Conservation (phyloP, 225 moss, liverwort and hornwort species). For the Polytrichum formosum region DNA sequence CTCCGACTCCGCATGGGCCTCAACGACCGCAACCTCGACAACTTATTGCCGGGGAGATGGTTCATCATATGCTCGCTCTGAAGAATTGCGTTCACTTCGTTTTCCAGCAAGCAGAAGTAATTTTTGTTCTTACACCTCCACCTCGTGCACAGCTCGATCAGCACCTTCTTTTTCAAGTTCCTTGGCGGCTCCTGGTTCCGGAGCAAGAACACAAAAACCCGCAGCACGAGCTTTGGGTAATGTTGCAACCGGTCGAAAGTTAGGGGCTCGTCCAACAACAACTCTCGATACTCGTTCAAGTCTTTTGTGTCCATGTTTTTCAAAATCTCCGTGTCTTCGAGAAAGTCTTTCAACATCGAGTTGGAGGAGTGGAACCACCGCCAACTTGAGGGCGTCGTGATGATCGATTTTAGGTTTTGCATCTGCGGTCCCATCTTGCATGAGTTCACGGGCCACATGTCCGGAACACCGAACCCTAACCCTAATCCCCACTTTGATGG, state of each 20-base stretch:
- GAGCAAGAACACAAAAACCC: conserved; percentile 53
- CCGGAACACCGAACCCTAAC: conserved; percentile 26
- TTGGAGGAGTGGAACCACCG: conserved; percentile 50
- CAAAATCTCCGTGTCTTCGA: conserved; percentile 46
- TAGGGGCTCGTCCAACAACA: conserved; percentile 41
- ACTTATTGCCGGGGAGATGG: too few relatives aligned
- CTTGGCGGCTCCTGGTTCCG: conserved; percentile 47
- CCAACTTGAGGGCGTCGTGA: conserved; percentile 45
- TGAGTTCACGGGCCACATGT: conserved; percentile 34
- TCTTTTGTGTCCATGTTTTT: conserved; percentile 48
- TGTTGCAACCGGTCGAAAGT: conserved; percentile 41
- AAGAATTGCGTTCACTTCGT: conserved; percentile 16
- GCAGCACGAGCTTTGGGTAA: conserved; percentile 50
- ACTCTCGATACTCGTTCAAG: conserved; percentile 49
- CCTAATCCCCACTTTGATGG: conserved; percentile 24
- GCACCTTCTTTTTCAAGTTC: conserved; percentile 1
- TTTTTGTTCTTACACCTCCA: conserved; percentile 60
- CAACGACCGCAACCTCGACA: neutral
- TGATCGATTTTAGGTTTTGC: conserved; percentile 29
- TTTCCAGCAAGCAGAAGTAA: conserved; percentile 43
- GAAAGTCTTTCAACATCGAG: conserved; percentile 36
- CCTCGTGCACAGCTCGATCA: conserved; percentile 43
- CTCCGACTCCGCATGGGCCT: neutral
- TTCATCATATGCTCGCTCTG: conserved; percentile 2
- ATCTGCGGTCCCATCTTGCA: conserved; percentile 22